phyloP scores from a whole-genome alignment of 306 rosid genomes.

The Vigna trinervia region DNA sequence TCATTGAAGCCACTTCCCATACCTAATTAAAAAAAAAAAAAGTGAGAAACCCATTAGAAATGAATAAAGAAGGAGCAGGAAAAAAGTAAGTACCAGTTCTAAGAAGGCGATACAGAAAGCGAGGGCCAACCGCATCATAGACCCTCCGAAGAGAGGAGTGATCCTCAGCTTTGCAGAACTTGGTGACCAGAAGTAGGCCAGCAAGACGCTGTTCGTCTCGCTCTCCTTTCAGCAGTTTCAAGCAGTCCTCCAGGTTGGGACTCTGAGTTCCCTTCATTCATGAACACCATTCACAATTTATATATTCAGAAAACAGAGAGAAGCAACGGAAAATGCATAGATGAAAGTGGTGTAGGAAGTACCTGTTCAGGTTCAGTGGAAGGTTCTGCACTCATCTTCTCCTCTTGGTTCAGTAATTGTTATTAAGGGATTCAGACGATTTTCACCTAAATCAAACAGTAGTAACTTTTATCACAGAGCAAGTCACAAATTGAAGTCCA shows the following conservation, averaged over 20 bases:
- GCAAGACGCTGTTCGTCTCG: slow-evolving; percentile 93
- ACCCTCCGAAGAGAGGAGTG: slow-evolving; percentile 67
- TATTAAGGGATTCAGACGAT: no score
- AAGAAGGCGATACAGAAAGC: slow-evolving; percentile 81
- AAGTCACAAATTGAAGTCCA: no score
- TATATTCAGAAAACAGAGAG: background rate
- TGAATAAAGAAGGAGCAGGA: background rate
- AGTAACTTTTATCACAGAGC: no score
- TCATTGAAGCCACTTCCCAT: slow-evolving; percentile 62
- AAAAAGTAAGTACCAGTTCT: slow-evolving; percentile 63
- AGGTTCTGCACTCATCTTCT: background rate
- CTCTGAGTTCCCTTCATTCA: slow-evolving; percentile 60
- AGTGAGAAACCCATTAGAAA: background rate
- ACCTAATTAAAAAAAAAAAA: slow-evolving; percentile 47
- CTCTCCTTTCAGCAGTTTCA: slow-evolving; percentile 89
- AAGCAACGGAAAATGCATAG: background rate
- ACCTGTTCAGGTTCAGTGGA: slow-evolving; percentile 28
- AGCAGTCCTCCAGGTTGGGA: slow-evolving; percentile 73
- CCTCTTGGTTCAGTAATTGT: background rate
- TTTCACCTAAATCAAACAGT: no score
- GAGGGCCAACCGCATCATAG: slow-evolving; percentile 73
- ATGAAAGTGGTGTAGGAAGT: background rate
- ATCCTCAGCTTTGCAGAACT: slow-evolving; percentile 76
- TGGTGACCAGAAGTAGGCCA: slow-evolving; percentile 86
- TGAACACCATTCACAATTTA: background rate